Conservation (phyloP, 139 green algal species). For the Picochlorum costavermella region DNA sequence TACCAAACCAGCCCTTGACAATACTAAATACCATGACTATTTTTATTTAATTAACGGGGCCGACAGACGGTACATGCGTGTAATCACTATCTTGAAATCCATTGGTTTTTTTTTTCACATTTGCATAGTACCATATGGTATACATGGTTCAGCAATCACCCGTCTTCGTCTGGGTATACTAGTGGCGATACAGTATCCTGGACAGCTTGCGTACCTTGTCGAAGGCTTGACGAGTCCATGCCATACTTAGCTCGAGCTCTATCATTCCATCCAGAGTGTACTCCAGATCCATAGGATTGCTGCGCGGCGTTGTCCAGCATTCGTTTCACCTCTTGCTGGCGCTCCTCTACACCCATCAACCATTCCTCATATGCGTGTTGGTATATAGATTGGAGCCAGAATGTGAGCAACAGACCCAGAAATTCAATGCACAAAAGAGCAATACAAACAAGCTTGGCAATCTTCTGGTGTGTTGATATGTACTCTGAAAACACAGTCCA, state of each 20-base stretch:
- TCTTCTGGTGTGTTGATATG: neutral
- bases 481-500: neutral
- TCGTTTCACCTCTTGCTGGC: neutral
- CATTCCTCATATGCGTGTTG: slow-evolving; percentile 13
- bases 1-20: no score
- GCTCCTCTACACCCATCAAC: slow-evolving; percentile 7
- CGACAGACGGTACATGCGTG: no score
- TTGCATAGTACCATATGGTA: no score
- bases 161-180: no score
- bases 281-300: slow-evolving; percentile 4
- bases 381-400: slow-evolving; percentile 16
- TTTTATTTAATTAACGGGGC: no score
- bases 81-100: no score
- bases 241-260: slow-evolving; percentile 6
- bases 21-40: no score
- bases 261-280: neutral
- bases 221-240: neutral
- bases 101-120: no score
- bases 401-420: neutral
- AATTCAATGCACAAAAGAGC: slow-evolving; percentile 3
- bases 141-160: no score
- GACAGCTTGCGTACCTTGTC: neutral
- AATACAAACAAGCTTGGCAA: slow-evolving; percentile 6
- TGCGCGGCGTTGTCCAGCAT: neutral
- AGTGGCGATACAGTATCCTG: neutral